Evolutionary conservation across 495 filamentous ascomycete species (phyloP).

Genomic region (Chaetomium cochliodes): DNA sequence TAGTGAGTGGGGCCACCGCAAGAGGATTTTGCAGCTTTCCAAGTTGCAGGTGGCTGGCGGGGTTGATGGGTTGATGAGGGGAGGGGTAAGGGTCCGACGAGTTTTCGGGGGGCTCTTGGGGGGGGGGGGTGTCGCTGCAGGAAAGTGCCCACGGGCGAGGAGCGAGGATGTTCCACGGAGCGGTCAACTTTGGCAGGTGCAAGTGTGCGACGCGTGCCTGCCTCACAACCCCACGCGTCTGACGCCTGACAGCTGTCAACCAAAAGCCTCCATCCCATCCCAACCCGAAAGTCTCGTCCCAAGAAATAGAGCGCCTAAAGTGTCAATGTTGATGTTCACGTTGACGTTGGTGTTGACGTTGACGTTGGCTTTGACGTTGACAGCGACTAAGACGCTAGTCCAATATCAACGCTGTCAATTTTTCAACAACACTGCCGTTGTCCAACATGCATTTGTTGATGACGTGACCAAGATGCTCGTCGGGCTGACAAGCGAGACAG

Average conservation of each 20-base stretch:
- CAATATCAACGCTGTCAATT: background rate
- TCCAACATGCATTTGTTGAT: conserved; percentile 21
- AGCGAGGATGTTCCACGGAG: conserved; percentile 15
- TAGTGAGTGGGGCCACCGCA: conserved; percentile 28
- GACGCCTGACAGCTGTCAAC: conserved; percentile 5
- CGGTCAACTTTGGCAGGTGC: conserved; percentile 9
- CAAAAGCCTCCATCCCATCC: background rate
- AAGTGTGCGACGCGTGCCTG: conserved; percentile 4
- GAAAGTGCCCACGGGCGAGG: conserved; percentile 18
- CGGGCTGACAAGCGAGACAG: conserved; percentile 26
- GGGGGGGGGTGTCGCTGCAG: conserved; percentile 26
- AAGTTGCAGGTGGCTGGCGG: conserved; percentile 31
- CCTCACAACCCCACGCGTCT: conserved; percentile 1
- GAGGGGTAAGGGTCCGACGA: conserved; percentile 30
- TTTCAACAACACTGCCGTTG: background rate
- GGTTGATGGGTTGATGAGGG: conserved; percentile 19
- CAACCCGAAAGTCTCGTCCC: too few species aligned
- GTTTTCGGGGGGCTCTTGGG: too few species aligned
- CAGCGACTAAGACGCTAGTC: too few species aligned
- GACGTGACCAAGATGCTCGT: conserved; percentile 29
- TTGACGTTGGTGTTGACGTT: too few species aligned
- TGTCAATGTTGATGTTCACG: background rate
- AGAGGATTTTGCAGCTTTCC: conserved; percentile 22
- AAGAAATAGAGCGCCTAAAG: too few species aligned
- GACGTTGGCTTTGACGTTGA: too few species aligned